These are phyloP conservation scores for Lophiotrema nucula DNA, from an alignment of 495 filamentous ascomycete genomes.

Conservation along the genomic window DNA sequence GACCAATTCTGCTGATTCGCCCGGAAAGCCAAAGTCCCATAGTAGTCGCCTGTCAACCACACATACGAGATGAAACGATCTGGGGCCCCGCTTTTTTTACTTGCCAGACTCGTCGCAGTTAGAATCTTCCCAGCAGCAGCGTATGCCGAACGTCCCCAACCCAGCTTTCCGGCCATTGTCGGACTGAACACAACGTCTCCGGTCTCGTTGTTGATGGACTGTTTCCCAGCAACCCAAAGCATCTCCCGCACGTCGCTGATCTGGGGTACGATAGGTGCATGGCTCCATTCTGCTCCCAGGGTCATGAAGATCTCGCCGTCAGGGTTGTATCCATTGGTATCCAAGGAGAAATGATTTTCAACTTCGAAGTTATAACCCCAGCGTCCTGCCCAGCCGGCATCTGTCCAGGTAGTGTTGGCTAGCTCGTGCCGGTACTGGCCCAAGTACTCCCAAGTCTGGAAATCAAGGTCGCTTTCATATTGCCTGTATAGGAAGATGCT, in stretches of 20 bases:
- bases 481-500: conserved; percentile 3
- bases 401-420: conserved; percentile 1
- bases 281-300: conserved; percentile 1
- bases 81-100: neutral
- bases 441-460: conserved; percentile 3
- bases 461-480: neutral
- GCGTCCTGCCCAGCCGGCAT: neutral
- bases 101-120: neutral
- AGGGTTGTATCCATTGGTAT: neutral
- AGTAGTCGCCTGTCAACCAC: neutral
- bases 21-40: neutral
- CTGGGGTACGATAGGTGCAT: conserved; percentile 1
- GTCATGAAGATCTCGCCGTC: neutral
- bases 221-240: neutral
- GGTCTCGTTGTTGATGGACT: neutral
- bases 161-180: conserved; percentile 2
- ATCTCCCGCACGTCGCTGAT: neutral
- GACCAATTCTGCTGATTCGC: conserved; percentile 1
- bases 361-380: conserved; percentile 6
- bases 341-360: neutral
- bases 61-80: conserved; percentile 4
- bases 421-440: conserved; percentile 1
- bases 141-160: neutral
- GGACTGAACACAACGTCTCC: neutral
- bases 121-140: neutral